A percentile compares a stretch with the other conserved stretches of the same genome.
phyloP scores from a whole-genome alignment of 345 rosid species.

The Durio zibethinus region DNA sequence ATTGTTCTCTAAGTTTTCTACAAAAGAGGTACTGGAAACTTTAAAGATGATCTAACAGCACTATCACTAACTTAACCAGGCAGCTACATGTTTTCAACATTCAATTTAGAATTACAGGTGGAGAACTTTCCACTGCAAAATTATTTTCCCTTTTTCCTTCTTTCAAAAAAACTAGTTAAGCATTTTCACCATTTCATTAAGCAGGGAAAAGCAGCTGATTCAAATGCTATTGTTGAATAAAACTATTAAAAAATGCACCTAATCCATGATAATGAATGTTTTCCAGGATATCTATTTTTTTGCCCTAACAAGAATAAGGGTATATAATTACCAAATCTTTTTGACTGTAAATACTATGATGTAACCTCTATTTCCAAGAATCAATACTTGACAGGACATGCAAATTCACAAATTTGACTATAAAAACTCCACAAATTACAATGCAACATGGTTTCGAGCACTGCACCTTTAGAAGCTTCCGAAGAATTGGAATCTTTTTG shows the following conservation, averaged over 20 bases:
- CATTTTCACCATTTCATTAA: not conserved
- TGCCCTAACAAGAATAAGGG: not conserved
- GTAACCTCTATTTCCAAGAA: not conserved
- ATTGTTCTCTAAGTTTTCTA: too few species aligned
- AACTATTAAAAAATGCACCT: too few species aligned
- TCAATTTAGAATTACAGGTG: not conserved
- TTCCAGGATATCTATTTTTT: too few species aligned
- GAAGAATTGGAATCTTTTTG: slow-evolving; percentile 91
- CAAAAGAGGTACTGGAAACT: not conserved
- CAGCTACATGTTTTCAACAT: not conserved
- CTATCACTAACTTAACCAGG: not conserved
- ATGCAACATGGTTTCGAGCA: slow-evolving; percentile 10
- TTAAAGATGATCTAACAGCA: not conserved
- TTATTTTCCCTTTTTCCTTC: not conserved
- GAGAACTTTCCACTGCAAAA: not conserved
- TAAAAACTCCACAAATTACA: not conserved
- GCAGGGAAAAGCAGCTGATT: slow-evolving; percentile 4
- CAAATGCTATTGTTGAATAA: not conserved
- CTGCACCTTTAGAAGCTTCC: slow-evolving; percentile 92
- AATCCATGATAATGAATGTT: too few species aligned
- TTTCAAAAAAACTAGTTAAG: not conserved
- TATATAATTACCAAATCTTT: slow-evolving; percentile 35
- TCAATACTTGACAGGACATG: not conserved
- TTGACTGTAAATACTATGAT: too few species aligned
- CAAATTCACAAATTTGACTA: not conserved